Base-by-base conservation (phyloP, 2,329 filamentous ascomycete genomes). In the Fusarium staphyleae region DNA sequence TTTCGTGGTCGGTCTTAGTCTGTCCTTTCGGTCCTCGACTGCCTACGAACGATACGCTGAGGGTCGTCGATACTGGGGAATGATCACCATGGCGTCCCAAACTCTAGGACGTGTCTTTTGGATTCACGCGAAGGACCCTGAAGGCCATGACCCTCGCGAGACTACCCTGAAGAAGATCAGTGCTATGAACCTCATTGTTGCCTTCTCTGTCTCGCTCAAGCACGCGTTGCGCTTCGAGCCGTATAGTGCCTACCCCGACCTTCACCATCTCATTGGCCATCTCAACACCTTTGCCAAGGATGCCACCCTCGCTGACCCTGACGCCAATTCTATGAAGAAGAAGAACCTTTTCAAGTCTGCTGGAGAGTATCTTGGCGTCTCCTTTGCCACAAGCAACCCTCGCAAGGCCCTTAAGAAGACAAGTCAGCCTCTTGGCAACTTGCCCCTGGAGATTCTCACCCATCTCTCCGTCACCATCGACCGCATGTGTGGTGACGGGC, bases 141-240 rank as follows among this genome's bases (percentile, higher is more conserved):
- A 37, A 48, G 77, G 52, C 28, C 52, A 69, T 32, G 74, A 76
- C 9, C 79, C 80, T 15, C 91, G 90, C 66, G 79, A 88, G 35
- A 86, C 88, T 60, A 67, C 92, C 2, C 78, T 95, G 11, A 81
- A 78, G 48, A 93, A 93, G 73, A 69, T 91, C 77, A 86, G 86
- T 13, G 86, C 86, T 6, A 83, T 95, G 72, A 93, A 95, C 70
- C 79, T 95, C 6, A 80, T 95, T 58, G 82, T 91, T 22, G 88
- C 90, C 3, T 95, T 90, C 65, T 82, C 89, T n/a, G 79, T 90
- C 14, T 76, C 91, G 2, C 78, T 96, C 53, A 93, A 93, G 76
- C 91, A 95, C 74, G 87, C 86, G 66, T 82, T 96, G 26, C 89
- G 91, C 26, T 93, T 93, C 70, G 90, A 96, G 70, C 90, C 91